Base-by-base conservation (phyloP, 768 basidiomycete species). In the Mrakia gelida region DNA sequence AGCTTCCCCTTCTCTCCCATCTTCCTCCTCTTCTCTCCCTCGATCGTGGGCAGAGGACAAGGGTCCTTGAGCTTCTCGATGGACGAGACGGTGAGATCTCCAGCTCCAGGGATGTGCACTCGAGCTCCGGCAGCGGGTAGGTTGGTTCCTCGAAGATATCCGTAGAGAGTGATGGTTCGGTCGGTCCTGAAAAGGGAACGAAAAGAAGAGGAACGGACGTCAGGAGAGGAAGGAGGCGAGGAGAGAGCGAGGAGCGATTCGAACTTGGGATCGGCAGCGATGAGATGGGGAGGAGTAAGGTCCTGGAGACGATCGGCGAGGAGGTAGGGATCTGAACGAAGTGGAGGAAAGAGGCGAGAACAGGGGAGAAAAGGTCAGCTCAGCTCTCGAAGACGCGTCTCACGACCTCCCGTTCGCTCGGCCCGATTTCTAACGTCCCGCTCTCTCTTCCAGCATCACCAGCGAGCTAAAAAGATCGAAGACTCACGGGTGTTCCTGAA, bases 241-340 rank as follows among this genome's bases (percentile, higher is more conserved):
- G 13, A 3, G 38, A 38, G 65, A 30, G 34, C 11, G 23, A 67
- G 6, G 30, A 52, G 15, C 7, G 65, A 38, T 45, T 23, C 95
- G 83, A 93, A 92, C 84, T 92, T 97, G 78, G 94, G 94, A 80
- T 92, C 89, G 32, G 87, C 86, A 2, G 95, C 89, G 30, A 98
- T 86, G 63, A 88, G 86, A 83, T 98, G 95, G 34, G 94, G 89
- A 0, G 95, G 89, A 0, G 97, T 99, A 61, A 98, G 89, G 82
- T 98, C 97, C 82, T 98, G 95, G 2, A 99, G 86, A 49, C 97
- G 91, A 85, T 99, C 97, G 18, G 91, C 94, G 49, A 98, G 90
- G 67, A 99, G 87, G 86, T 98, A 98, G 1, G 96, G 92, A 84
- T 99, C 97, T 78, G 77, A 3, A 26, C 11, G 15, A 26, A 65